phyloP scores from a whole-genome alignment of 768 basidiomycete species.

The Grammothele lineata region DNA sequence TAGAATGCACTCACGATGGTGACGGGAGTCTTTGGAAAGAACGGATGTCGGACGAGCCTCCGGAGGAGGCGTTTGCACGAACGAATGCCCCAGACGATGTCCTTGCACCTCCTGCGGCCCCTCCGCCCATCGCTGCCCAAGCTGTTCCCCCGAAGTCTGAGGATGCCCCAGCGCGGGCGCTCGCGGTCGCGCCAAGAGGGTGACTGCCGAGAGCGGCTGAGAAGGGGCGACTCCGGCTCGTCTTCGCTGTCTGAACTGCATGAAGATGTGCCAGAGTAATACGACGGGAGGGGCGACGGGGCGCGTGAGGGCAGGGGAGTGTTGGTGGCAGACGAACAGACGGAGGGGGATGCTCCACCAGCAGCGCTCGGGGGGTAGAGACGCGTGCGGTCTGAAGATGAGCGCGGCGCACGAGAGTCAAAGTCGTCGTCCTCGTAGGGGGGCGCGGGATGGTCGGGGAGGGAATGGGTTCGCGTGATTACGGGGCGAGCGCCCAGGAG shows the following conservation, averaged over 20 bases:
- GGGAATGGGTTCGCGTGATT: slow-evolving; percentile 9
- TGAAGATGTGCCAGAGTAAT: slow-evolving; percentile 44
- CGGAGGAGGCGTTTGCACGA: slow-evolving; percentile 51
- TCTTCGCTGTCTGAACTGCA: slow-evolving; percentile 63
- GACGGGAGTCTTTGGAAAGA: slow-evolving; percentile 76
- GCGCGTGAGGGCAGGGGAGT: slow-evolving; percentile 63
- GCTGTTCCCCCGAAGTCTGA: slow-evolving; percentile 44
- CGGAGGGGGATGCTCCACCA: slow-evolving; percentile 18
- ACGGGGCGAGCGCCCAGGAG: slow-evolving; percentile 1
- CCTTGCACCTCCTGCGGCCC: slow-evolving; percentile 47
- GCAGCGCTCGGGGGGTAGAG: slow-evolving; percentile 25
- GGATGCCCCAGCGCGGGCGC: slow-evolving; percentile 26
- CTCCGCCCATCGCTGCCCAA: slow-evolving; percentile 27
- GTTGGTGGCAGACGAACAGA: slow-evolving; percentile 28
- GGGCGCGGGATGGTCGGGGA: slow-evolving; percentile 20
- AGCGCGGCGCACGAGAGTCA: slow-evolving; percentile 13
- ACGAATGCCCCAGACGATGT: slow-evolving; percentile 40
- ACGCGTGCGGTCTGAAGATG: slow-evolving; percentile 33
- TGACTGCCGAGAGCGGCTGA: slow-evolving; percentile 35
- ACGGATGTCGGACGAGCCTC: slow-evolving; percentile 60
- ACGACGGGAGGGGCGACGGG: slow-evolving; percentile 54
- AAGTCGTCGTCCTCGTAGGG: slow-evolving; percentile 20
- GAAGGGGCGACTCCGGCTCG: slow-evolving; percentile 36
- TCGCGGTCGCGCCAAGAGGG: slow-evolving; percentile 24
- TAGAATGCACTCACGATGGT: slow-evolving; percentile 60